These are phyloP conservation scores for Termitomyces sp. DNA, from an alignment of 768 basidiomycete genomes.

Conservation along the genomic window DNA sequence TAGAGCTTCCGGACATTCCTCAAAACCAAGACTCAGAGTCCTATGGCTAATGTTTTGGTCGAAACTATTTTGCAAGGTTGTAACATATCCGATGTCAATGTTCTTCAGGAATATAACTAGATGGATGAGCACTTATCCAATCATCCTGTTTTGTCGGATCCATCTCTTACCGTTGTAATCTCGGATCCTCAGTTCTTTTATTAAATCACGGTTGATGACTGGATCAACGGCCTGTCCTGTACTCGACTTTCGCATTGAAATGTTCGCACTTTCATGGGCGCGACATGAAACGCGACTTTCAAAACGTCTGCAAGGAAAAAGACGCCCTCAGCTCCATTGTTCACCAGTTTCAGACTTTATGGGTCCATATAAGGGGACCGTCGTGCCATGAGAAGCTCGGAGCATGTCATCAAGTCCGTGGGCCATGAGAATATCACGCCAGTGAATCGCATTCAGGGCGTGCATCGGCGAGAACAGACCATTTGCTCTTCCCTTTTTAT, in stretches of 20 bases:
- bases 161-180: neutral
- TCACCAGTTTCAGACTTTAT: neutral
- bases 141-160: neutral
- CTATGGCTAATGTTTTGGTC: neutral
- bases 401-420: neutral
- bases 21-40: neutral
- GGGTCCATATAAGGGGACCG: neutral
- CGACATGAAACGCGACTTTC: neutral
- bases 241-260: neutral
- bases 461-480: neutral
- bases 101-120: too few relatives aligned
- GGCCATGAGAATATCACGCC: neutral
- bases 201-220: neutral
- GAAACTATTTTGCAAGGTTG: neutral
- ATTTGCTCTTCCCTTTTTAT: neutral
- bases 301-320: neutral
- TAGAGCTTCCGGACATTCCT: neutral
- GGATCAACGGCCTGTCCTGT: neutral
- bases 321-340: neutral
- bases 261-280: neutral
- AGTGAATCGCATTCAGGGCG: neutral
- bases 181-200: neutral
- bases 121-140: neutral
- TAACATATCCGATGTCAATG: neutral
- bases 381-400: neutral